These are phyloP conservation scores for Talaromyces sp. DNA, from an alignment of 2,329 filamentous ascomycete genomes.

Conservation along the genomic window DNA sequence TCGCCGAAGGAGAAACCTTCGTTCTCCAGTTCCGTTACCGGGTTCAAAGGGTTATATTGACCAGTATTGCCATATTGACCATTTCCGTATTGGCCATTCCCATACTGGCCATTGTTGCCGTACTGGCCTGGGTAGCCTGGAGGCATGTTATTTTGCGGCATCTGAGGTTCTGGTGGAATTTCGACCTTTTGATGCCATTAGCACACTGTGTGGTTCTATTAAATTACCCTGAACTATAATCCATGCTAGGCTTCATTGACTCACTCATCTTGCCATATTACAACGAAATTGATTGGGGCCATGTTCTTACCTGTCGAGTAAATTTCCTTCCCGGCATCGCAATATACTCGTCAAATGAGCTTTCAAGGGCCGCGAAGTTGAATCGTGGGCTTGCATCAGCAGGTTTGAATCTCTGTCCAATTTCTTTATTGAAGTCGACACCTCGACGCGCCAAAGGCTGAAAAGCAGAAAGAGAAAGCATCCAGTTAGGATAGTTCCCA, in stretches of 20 bases:
- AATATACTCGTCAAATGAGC: slow-evolving; percentile 49
- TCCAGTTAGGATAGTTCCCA: slow-evolving; percentile 46
- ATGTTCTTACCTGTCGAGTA: slow-evolving; percentile 5
- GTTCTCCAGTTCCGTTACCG: slow-evolving; percentile 13
- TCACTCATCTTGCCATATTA: too few species aligned
- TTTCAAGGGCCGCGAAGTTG: slow-evolving; percentile 49
- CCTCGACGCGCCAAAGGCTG: slow-evolving; percentile 39
- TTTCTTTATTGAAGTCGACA: slow-evolving; percentile 45
- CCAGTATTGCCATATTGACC: background rate
- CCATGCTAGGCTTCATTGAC: too few species aligned
- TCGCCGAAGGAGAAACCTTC: slow-evolving; percentile 10
- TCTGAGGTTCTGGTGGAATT: background rate
- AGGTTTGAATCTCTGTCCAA: slow-evolving; percentile 50
- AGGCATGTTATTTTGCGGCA: background rate
- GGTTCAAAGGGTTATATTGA: slow-evolving; percentile 3
- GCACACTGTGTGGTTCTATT: background rate
- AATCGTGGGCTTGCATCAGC: slow-evolving; percentile 40
- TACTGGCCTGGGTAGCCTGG: slow-evolving; percentile 7
- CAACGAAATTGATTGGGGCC: too few species aligned
- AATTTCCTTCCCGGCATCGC: slow-evolving; percentile 17
- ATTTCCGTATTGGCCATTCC: background rate
- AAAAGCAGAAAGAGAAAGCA: slow-evolving; percentile 42
- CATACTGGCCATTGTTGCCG: background rate
- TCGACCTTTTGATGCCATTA: background rate
- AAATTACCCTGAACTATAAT: too few species aligned